phyloP scores from a whole-genome alignment of 768 basidiomycete genomes.

The Mycena venus region DNA sequence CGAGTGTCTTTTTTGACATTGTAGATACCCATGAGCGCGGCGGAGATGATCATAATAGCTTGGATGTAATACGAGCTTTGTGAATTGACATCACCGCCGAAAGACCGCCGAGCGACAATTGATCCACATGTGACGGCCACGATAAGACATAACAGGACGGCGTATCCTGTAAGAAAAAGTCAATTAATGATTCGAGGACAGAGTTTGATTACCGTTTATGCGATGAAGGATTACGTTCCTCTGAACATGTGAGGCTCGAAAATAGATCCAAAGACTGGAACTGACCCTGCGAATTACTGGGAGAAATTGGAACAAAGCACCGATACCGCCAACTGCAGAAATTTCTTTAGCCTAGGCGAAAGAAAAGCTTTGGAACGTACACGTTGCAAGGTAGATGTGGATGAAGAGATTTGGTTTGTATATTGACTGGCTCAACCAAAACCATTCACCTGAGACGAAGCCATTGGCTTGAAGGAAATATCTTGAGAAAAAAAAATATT shows the following conservation, averaged over 20 bases:
- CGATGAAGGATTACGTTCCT: constrained; percentile 37
- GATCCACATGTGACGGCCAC: constrained; percentile 35
- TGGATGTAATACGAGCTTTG: constrained; percentile 40
- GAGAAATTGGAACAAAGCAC: constrained; percentile 39
- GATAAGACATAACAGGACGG: constrained; percentile 32
- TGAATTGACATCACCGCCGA: constrained; percentile 43
- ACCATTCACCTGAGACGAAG: constrained; percentile 39
- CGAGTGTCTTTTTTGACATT: constrained; percentile 40
- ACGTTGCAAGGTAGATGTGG: constrained; percentile 40
- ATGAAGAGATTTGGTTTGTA: constrained; percentile 38
- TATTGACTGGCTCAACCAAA: constrained; percentile 34
- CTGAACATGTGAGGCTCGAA: constrained; percentile 2
- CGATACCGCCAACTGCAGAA: constrained; percentile 38
- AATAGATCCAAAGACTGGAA: no score
- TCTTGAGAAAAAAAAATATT: not conserved
- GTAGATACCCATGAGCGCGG: constrained; percentile 33
- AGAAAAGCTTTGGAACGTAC: constrained; percentile 25
- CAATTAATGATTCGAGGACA: not conserved
- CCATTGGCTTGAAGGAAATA: not conserved
- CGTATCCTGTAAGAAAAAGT: constrained; percentile 28
- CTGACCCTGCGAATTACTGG: constrained; percentile 40
- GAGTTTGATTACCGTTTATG: constrained; percentile 30
- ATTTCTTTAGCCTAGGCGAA: not conserved
- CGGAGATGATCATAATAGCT: constrained; percentile 34
- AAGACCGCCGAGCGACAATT: constrained; percentile 34